Evolutionary conservation across 495 filamentous ascomycete species (phyloP).

Genomic region (Penicilliopsis zonata): DNA sequence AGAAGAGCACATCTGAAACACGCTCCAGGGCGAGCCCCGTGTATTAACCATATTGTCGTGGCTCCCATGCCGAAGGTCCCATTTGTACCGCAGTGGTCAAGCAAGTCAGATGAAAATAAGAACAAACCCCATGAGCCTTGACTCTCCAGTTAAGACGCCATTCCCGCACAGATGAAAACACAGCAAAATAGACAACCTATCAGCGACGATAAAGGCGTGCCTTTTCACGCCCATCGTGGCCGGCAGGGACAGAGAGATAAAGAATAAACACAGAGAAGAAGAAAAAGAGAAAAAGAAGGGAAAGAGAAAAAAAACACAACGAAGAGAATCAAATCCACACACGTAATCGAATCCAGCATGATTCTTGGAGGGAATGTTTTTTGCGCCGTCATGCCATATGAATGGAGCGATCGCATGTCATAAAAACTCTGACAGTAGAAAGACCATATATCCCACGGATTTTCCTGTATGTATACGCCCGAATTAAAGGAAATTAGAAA

Average conservation of each 20-base stretch:
- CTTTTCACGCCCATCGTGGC: conserved; percentile 13
- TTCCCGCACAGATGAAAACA: conserved; percentile 11
- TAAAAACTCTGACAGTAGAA: conserved; percentile 8
- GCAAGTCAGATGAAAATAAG: background rate
- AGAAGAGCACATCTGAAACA: conserved; percentile 9
- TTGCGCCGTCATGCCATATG: conserved; percentile 30
- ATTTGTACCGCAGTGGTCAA: conserved; percentile 1
- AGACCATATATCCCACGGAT: conserved; percentile 20
- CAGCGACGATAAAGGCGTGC: conserved; percentile 11
- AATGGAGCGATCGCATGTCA: conserved; percentile 8
- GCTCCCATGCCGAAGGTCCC: conserved; percentile 12
- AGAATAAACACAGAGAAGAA: conserved; percentile 8
- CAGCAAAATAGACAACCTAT: conserved; percentile 13
- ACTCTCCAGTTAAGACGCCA: conserved; percentile 21
- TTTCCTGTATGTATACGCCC: conserved; percentile 34
- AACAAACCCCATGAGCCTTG: conserved; percentile 7
- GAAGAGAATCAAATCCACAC: conserved; percentile 13
- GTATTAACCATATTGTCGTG: conserved; percentile 9
- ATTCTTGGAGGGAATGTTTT: conserved; percentile 7
- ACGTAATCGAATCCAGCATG: conserved; percentile 4
- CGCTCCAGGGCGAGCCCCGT: conserved; percentile 8
- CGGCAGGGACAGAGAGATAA: conserved; percentile 5
- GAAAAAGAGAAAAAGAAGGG: conserved; percentile 10
- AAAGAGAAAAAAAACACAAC: conserved; percentile 10
- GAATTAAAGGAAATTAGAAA: conserved; percentile 22